Percentiles rank a stretch among this genome's conserved stretches.
These are phyloP conservation scores for Plasmodium vivax DNA, from an alignment of 169 alveolate genomes.

Conservation along the genomic window DNA sequence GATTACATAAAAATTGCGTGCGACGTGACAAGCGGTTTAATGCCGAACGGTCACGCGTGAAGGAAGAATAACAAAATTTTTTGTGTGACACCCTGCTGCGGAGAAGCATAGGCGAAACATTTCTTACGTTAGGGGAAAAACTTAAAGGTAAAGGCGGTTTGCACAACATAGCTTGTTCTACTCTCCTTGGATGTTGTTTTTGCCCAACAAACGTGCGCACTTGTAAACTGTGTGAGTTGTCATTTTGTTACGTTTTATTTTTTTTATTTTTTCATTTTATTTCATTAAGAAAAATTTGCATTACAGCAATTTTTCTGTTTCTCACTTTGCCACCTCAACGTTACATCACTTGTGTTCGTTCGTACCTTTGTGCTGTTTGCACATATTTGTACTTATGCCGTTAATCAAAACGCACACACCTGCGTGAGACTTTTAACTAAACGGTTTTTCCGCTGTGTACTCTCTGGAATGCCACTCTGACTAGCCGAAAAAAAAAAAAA, in stretches of 20 bases:
- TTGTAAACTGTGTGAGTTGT: neutral
- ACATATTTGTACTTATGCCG: neutral
- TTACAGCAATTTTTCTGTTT: neutral
- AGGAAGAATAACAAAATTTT: too few relatives aligned
- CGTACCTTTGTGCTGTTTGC: neutral
- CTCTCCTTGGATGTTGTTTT: neutral
- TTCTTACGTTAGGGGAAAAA: neutral
- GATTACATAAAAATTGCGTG: neutral
- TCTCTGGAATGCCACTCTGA: neutral
- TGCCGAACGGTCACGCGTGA: neutral
- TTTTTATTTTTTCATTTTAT: too few relatives aligned
- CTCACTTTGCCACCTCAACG: neutral
- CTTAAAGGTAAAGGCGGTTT: neutral
- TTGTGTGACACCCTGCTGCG: neutral
- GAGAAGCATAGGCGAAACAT: neutral
- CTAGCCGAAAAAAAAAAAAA: neutral
- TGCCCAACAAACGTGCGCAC: neutral
- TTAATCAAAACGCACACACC: neutral
- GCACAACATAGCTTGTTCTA: neutral
- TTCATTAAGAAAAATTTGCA: neutral
- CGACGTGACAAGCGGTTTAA: neutral
- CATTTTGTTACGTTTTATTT: too few relatives aligned
- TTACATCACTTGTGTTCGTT: neutral
- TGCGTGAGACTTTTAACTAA: neutral
- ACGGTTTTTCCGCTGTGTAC: neutral